These are phyloP conservation scores for Sarocladium strictum DNA, from an alignment of 2,329 filamentous ascomycete species.

Conservation along the genomic window DNA sequence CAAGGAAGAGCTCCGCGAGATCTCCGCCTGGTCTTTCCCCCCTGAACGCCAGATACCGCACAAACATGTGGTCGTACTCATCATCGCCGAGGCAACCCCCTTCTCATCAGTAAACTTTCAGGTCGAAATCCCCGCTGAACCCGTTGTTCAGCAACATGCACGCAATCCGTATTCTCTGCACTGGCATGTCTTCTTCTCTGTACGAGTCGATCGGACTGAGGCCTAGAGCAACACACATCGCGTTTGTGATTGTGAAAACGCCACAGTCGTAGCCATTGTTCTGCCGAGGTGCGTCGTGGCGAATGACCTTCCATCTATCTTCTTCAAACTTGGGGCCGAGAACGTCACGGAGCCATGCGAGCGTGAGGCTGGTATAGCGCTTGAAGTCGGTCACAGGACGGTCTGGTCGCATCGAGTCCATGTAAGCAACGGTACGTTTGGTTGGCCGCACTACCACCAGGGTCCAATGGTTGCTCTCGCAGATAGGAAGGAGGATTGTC, in stretches of 20 bases:
- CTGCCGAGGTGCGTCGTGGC: conserved; percentile 49
- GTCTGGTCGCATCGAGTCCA: conserved; percentile 55
- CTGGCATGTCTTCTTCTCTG: conserved; percentile 45
- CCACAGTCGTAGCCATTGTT: conserved; percentile 69
- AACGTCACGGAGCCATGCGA: conserved; percentile 52
- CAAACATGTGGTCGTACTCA: background rate
- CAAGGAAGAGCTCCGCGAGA: too few relatives aligned
- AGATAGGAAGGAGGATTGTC: conserved; percentile 65
- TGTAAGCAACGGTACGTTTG: conserved; percentile 56
- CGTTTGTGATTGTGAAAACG: conserved; percentile 71
- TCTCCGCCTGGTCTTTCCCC: too few relatives aligned
- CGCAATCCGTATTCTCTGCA: conserved; percentile 57
- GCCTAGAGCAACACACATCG: conserved; percentile 53
- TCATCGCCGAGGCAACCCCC: background rate
- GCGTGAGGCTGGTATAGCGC: conserved; percentile 34
- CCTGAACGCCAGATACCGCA: background rate
- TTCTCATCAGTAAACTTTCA: conserved; percentile 29
- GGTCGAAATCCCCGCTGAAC: conserved; percentile 54
- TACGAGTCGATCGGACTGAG: conserved; percentile 46
- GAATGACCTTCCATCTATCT: conserved; percentile 53
- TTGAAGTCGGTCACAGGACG: conserved; percentile 25
- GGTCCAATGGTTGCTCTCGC: conserved; percentile 62
- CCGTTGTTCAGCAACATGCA: conserved; percentile 62
- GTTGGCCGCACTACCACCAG: conserved; percentile 60
- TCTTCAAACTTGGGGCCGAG: conserved; percentile 43